Evolutionary conservation across 805 yeast genomes (phyloP).

Genomic region (Candida ipomoeae): DNA sequence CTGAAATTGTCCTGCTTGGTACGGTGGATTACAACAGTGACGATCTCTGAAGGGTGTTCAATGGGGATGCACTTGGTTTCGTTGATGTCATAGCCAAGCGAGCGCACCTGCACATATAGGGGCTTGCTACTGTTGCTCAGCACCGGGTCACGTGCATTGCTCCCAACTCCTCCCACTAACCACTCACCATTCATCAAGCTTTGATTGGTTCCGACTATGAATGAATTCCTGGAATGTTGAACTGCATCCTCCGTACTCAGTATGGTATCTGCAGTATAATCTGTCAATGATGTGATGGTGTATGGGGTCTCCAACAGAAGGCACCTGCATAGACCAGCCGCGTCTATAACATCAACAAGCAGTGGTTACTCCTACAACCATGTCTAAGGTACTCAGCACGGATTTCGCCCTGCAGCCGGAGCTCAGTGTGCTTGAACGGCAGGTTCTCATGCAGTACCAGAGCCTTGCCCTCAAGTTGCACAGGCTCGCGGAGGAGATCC

Average conservation of each 20-base stretch:
- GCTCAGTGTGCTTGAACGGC: conserved; percentile 28
- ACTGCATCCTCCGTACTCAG: no score
- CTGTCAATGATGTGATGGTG: no score
- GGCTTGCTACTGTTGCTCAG: conserved; percentile 2
- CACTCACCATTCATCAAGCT: neutral
- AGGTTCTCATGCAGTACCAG: conserved; percentile 37
- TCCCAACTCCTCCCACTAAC: neutral
- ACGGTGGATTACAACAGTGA: no score
- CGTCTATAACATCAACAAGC: neutral
- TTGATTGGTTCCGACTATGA: no score
- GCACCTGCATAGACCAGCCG: neutral
- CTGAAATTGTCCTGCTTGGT: no score
- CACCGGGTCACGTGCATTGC: neutral
- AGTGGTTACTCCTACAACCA: neutral
- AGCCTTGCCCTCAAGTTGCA: conserved; percentile 30
- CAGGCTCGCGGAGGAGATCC: conserved; percentile 30
- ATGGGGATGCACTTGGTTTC: neutral
- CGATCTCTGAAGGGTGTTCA: no score
- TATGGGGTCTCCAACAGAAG: neutral
- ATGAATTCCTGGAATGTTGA: no score
- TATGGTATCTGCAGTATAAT: no score
- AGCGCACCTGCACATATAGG: conserved; percentile 1
- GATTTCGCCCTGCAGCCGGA: conserved; percentile 12
- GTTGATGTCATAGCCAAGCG: conserved; percentile 2
- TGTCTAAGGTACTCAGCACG: conserved; percentile 6